These are phyloP conservation scores for Trichocladium antarcticum DNA, from an alignment of 495 filamentous ascomycete genomes.

Conservation along the genomic window DNA sequence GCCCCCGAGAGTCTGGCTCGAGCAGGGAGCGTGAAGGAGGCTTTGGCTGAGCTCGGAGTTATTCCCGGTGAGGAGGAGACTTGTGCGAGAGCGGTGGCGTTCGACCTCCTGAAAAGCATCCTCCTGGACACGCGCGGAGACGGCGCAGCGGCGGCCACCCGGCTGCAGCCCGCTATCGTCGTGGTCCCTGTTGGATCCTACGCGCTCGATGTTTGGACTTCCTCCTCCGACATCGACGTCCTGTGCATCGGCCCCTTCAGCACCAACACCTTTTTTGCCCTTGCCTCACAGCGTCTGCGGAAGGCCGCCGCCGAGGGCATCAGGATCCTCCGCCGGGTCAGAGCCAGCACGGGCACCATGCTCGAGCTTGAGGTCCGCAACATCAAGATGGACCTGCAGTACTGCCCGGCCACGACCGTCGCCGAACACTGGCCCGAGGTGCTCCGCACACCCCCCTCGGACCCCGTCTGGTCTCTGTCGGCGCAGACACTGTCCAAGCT, in stretches of 20 bases:
- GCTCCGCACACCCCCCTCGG: conserved; percentile 24
- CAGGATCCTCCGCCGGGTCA: conserved; percentile 41
- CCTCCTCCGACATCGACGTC: conserved; percentile 47
- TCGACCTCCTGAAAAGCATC: conserved; percentile 34
- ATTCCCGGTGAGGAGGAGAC: conserved; percentile 36
- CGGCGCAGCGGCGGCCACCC: background rate
- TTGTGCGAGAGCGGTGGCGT: conserved; percentile 29
- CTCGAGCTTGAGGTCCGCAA: conserved; percentile 41
- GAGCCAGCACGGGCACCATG: conserved; percentile 43
- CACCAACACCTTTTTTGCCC: conserved; percentile 43
- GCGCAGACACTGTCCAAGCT: conserved; percentile 40
- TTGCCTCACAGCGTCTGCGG: conserved; percentile 41
- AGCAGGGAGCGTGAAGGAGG: conserved; percentile 17
- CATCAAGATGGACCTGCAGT: conserved; percentile 48
- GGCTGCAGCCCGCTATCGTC: conserved; percentile 27
- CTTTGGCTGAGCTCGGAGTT: conserved; percentile 21
- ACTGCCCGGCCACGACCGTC: conserved; percentile 43
- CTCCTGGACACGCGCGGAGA: conserved; percentile 20
- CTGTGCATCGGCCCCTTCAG: conserved; percentile 47
- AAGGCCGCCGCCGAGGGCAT: conserved; percentile 32
- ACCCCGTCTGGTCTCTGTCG: conserved; percentile 40
- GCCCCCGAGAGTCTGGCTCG: conserved; percentile 16
- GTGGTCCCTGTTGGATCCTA: conserved; percentile 50
- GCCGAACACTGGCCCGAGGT: conserved; percentile 33
- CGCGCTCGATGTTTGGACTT: conserved; percentile 45